Base-by-base conservation (phyloP, 495 filamentous ascomycete species). In the Aspergillus steynii region DNA sequence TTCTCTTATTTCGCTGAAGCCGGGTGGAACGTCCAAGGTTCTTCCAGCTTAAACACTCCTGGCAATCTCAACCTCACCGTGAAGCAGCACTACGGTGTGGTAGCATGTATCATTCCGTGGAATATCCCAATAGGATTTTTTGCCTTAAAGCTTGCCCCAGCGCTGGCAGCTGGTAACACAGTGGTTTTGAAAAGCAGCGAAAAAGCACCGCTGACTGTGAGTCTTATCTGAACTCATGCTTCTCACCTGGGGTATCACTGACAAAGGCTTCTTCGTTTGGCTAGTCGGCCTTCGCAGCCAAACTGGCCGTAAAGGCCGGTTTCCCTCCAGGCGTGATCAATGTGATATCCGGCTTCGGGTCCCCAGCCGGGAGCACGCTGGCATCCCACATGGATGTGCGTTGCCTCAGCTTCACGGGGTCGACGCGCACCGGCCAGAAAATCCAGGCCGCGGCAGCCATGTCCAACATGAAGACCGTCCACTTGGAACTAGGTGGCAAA, bases 401-500 rank as follows among this genome's bases (percentile, higher is more conserved):
- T 78, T 96, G 94, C 76, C 78, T 98, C 65, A 93, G 92, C 58
- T 97, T 97, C 71, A 97, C 94, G 1, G 94, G 94, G 56, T 90
- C 86, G 50, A 92, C 90, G 2, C 77, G 81, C 2, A 97, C 93
- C 14, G 94, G 88, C 29, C 87, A 87, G 66, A 84, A 90, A 66
- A 91, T 98, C 66, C 96, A 96, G 87, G 90, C 90, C 66, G 88
- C 89, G 73, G 92, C 94, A 1, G 82, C 88, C 20, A 77, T 75
- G 59, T 80, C 84, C 7, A 96, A 90, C 70, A 83, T 98, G 79
- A 97, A 97, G 79, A 91, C 93, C 74, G 93, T 96, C 56, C 96
- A 90, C 3, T 84, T 96, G 53, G 94, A 98, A 74, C 96, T 94
- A 4, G 93, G 94, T 52, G 94, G 94, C 53, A 98, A 98, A 74